Percentiles rank a stretch among this genome's conserved stretches.
Evolutionary conservation across 225 moss, liverwort and hornwort genomes (phyloP).

Genomic region (Sphagnum contortum): DNA sequence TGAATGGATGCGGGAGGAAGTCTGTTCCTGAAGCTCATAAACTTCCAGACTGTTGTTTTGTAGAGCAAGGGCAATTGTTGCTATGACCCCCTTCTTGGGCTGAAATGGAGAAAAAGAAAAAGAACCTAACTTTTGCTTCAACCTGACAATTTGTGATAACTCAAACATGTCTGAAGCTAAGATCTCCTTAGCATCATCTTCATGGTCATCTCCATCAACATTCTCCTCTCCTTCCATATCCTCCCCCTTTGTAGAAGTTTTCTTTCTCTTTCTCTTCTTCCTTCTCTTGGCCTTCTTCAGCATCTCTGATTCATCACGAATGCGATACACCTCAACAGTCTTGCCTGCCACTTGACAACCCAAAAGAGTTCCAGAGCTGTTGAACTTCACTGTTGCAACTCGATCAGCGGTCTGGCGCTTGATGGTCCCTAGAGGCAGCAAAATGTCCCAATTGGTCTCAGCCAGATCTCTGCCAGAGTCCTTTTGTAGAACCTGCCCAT

Average conservation of each 20-base stretch:
- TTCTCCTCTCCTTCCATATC: slow-evolving; percentile 13
- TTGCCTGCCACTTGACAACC: slow-evolving; percentile 97
- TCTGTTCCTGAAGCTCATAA: slow-evolving; percentile 58
- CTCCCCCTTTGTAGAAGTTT: slow-evolving; percentile 44
- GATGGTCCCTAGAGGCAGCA: slow-evolving; percentile 57
- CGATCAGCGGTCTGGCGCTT: slow-evolving; percentile 72
- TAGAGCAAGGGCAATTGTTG: slow-evolving; percentile 56
- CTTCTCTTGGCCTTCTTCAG: slow-evolving; percentile 76
- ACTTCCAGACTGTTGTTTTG: slow-evolving; percentile 84
- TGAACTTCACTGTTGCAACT: slow-evolving; percentile 70
- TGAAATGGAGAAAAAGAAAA: slow-evolving; percentile 73
- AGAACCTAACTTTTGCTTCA: slow-evolving; percentile 80
- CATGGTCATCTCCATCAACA: slow-evolving; percentile 13
- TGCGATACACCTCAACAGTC: slow-evolving; percentile 62
- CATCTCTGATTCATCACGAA: slow-evolving; percentile 64
- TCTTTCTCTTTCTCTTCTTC: slow-evolving; percentile 77
- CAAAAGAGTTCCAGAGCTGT: slow-evolving; percentile 58
- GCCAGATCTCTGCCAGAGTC: slow-evolving; percentile 10
- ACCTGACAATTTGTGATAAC: slow-evolving; percentile 56
- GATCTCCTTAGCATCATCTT: slow-evolving; percentile 22
- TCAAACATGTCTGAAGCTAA: slow-evolving; percentile 74
- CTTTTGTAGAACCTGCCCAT: neutral
- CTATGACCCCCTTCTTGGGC: slow-evolving; percentile 64
- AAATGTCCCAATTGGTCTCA: slow-evolving; percentile 74
- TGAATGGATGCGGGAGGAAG: slow-evolving; percentile 46